Base-by-base conservation (phyloP, 495 filamentous ascomycete genomes). In the Penicillium flavigenum region DNA sequence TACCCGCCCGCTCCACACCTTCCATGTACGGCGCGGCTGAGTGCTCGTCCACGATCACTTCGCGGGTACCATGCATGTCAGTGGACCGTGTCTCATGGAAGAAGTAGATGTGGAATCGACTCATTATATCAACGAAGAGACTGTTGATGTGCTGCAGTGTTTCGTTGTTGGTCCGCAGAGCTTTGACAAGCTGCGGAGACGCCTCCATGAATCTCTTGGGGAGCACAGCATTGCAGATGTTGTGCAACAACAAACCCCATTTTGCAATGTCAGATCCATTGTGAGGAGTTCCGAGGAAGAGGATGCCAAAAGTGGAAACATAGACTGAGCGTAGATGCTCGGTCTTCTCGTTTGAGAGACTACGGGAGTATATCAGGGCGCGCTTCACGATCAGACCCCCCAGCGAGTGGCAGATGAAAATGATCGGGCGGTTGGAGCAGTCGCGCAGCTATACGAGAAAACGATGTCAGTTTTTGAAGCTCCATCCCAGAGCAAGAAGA, bases 221-320 rank as follows among this genome's bases (percentile, higher is more conserved):
- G 22, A 92, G 71, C 19, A 92, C 81, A 1, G 83, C 82, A 31
- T 79, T 80, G 59, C 86, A 88, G 69, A 95, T 88, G 51, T 82
- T 81, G 64, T 93, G 88, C 44, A 92, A 72, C 56, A 90, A 76
- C 9, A 82, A 75, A 3, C 88, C 90, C 89, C 88, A 92, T 70
- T 83, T 83, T 8, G 91, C 91, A 14, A 88, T 65, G 59, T 90
- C 86, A 3, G 89, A 84, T 0, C 91, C 91, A 45, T 82, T 86
- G 65, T 96, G 91, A 9, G 91, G 91, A n/a, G 91, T 95, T 19
- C 91, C 91, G 31, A 96, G 79, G 65, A 96, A 96, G 22, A 96
- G 78, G 29, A 95, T 85, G 19, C 88, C 90, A 56, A 88, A 96
- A 0, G 90, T 93, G 3, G 89, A 91, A 9, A 92, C 86, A 60